phyloP scores from a whole-genome alignment of 2,329 filamentous ascomycete genomes.

The Cryphonectria parasitica region DNA sequence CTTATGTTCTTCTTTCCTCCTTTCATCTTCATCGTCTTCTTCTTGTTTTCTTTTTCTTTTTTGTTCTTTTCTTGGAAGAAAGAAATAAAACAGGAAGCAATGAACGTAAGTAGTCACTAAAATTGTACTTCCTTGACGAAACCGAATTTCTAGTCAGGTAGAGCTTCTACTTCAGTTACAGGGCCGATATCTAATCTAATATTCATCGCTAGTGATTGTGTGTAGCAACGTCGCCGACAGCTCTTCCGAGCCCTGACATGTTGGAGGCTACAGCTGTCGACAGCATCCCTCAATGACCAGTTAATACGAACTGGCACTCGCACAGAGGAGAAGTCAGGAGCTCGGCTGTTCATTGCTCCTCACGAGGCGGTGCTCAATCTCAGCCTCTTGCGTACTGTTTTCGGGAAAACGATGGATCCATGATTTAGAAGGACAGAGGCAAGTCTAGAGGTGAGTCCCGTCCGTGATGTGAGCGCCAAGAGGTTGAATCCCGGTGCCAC shows the following conservation, averaged over 20 bases:
- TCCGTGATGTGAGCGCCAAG: background rate
- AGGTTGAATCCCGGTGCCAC: background rate
- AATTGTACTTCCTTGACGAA: background rate
- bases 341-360: background rate
- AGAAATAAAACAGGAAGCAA: background rate
- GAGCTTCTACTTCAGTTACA: background rate
- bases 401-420: background rate
- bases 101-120: background rate
- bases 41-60: background rate
- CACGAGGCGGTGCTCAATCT: background rate
- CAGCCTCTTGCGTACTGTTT: background rate
- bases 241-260: background rate
- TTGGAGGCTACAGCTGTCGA: background rate
- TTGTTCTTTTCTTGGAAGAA: no score
- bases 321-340: background rate
- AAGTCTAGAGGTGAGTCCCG: background rate
- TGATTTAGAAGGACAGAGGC: background rate
- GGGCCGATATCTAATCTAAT: rapidly evolving
- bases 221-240: background rate
- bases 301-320: no score
- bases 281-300: background rate
- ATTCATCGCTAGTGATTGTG: background rate
- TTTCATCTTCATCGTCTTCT: no score
- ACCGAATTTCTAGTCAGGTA: background rate
- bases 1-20: background rate